Conservation (phyloP, 495 filamentous ascomycete species). For the Neurospora sp. region DNA sequence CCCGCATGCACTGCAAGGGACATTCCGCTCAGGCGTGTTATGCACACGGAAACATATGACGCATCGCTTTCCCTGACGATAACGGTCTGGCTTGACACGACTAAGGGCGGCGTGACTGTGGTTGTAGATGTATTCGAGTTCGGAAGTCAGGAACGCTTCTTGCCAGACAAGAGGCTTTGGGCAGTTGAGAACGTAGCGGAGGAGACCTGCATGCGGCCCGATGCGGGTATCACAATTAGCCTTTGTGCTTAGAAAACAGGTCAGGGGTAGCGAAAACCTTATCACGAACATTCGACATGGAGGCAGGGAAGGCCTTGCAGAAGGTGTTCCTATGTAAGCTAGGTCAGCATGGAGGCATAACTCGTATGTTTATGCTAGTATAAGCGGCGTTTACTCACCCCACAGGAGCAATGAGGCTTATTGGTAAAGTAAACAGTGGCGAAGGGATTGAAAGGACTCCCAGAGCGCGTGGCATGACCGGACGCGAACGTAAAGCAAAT, state of each 20-base stretch:
- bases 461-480: background rate
- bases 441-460: background rate
- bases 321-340: background rate
- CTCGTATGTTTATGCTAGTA: too few relatives aligned
- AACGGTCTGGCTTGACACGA: background rate
- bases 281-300: background rate
- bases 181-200: background rate
- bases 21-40: background rate
- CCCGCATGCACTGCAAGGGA: background rate
- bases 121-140: background rate
- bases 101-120: background rate
- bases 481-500: background rate
- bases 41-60: background rate
- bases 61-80: background rate
- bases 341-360: too few relatives aligned
- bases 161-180: background rate
- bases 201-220: background rate
- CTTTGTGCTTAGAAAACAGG: background rate
- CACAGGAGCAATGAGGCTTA: background rate
- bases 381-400: background rate
- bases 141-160: background rate
- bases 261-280: background rate
- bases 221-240: background rate
- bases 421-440: background rate
- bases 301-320: background rate